A percentile compares a stretch with the other conserved stretches of the same genome.
Evolutionary conservation across 768 basidiomycete species (phyloP).

Genomic region (Suillus paluster): DNA sequence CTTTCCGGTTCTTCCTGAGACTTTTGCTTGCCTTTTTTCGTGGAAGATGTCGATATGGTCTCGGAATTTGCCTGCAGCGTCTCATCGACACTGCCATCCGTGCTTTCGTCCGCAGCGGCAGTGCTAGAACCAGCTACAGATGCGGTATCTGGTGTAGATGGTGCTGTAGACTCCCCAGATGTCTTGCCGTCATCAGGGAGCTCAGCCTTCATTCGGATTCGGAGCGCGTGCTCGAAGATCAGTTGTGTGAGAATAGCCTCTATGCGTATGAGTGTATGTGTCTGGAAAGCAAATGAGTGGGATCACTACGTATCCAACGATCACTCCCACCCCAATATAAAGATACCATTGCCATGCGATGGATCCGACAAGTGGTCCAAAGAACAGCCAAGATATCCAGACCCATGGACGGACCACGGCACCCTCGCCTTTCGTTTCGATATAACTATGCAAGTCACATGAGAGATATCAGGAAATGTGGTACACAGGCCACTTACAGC

Average conservation of each 20-base stretch:
- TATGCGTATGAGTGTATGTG: constrained; percentile 48
- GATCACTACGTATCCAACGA: constrained; percentile 10
- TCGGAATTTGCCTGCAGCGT: constrained; percentile 1
- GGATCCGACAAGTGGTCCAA: constrained; percentile 49
- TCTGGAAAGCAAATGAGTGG: constrained; percentile 24
- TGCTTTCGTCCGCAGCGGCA: constrained; percentile 13
- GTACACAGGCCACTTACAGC: constrained; percentile 19
- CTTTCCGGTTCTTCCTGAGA: not conserved
- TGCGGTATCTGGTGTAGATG: constrained; percentile 14
- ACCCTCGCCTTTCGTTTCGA: constrained; percentile 56
- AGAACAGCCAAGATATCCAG: constrained; percentile 60
- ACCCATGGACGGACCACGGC: constrained; percentile 66
- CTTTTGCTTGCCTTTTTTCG: constrained; percentile 10
- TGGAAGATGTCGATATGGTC: constrained; percentile 1
- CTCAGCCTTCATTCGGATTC: constrained; percentile 48
- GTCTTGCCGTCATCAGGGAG: constrained; percentile 17
- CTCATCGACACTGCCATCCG: constrained; percentile 10
- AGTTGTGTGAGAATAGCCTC: constrained; percentile 59
- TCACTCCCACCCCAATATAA: constrained; percentile 34
- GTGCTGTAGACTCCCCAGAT: not conserved
- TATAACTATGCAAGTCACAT: constrained; percentile 45
- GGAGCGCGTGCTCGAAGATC: constrained; percentile 61
- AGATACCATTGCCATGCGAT: constrained; percentile 59
- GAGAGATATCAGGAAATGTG: not conserved
- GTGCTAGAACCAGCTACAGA: constrained; percentile 17